Percentiles rank a stretch among this genome's conserved stretches.
Evolutionary conservation across 2,329 filamentous ascomycete species (phyloP).

Genomic region (Claviceps pazoutovae): DNA sequence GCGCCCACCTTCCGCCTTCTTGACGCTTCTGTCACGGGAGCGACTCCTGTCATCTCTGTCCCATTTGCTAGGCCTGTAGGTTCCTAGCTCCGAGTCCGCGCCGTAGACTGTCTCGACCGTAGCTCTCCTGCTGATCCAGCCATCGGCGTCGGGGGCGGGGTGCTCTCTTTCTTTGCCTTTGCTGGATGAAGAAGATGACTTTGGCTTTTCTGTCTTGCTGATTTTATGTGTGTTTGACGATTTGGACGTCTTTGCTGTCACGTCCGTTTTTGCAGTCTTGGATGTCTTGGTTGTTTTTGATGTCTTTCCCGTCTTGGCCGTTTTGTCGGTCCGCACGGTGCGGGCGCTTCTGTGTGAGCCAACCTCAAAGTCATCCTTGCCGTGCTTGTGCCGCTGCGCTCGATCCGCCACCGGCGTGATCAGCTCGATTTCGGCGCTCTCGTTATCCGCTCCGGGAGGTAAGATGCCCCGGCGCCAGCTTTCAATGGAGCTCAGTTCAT

Average conservation of each 20-base stretch:
- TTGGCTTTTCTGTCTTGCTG: slow-evolving; percentile 8
- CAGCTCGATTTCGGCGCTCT: slow-evolving; percentile 38
- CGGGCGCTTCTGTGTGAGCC: slow-evolving; percentile 21
- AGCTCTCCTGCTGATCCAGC: slow-evolving; percentile 5
- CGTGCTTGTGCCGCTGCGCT: slow-evolving; percentile 23
- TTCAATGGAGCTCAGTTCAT: slow-evolving; percentile 45
- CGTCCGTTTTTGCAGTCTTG: slow-evolving; percentile 9
- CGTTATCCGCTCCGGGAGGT: slow-evolving; percentile 28
- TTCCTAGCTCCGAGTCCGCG: slow-evolving; percentile 24
- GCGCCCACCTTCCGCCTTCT: slow-evolving; percentile 23
- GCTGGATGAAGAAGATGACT: slow-evolving; percentile 1
- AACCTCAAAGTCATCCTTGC: slow-evolving; percentile 26
- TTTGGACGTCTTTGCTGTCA: slow-evolving; percentile 12
- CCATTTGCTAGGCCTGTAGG: slow-evolving; percentile 17
- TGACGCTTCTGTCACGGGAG: slow-evolving; percentile 9
- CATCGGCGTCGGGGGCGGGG: not conserved
- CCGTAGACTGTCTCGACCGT: slow-evolving; percentile 9
- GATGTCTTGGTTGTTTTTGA: slow-evolving; percentile 13
- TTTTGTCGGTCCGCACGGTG: slow-evolving; percentile 15
- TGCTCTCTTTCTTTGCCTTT: slow-evolving; percentile 11
- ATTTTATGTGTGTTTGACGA: slow-evolving; percentile 12
- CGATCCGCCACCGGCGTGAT: slow-evolving; percentile 42
- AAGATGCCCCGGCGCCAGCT: slow-evolving; percentile 44
- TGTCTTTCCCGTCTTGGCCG: slow-evolving; percentile 15
- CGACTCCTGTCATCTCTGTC: slow-evolving; percentile 10